These are phyloP conservation scores for Oryza glaberrima DNA, from an alignment of 176 grass and related monocot genomes.

Conservation along the genomic window DNA sequence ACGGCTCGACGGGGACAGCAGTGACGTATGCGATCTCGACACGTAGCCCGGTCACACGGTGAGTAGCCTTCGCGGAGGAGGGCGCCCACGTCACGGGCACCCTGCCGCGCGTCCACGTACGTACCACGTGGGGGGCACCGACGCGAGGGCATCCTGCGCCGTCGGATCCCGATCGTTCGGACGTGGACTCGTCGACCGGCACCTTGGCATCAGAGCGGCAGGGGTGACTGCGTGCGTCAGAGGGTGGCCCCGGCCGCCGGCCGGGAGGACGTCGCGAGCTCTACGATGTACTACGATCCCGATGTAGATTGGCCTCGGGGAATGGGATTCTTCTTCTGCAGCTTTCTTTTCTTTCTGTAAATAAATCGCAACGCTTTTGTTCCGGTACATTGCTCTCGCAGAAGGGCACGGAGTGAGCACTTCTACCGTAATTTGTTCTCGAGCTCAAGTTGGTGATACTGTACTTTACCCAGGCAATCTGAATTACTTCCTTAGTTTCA, in stretches of 20 bases:
- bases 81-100: not conserved
- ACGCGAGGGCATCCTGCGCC: not conserved
- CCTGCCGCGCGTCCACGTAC: conserved; percentile 29
- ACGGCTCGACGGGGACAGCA: not conserved
- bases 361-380: not conserved
- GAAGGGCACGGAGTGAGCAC: not conserved
- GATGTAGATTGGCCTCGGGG: conserved; percentile 32
- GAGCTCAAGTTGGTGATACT: not conserved
- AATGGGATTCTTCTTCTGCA: not conserved
- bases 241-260: not conserved
- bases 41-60: not conserved
- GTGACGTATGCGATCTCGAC: not conserved
- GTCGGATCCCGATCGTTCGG: conserved; percentile 13
- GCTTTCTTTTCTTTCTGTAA: conserved; percentile 1
- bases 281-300: conserved; percentile 60
- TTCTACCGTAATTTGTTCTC: not conserved
- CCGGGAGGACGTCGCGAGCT: not conserved
- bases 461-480: not conserved
- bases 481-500: not conserved
- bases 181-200: not conserved
- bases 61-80: not conserved
- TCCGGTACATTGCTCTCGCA: not conserved
- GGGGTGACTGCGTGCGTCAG: not conserved
- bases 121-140: conserved; percentile 25
- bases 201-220: not conserved